phyloP scores from a whole-genome alignment of 2,329 filamentous ascomycete species.

The Paraphaeosphaeria sporulosa region DNA sequence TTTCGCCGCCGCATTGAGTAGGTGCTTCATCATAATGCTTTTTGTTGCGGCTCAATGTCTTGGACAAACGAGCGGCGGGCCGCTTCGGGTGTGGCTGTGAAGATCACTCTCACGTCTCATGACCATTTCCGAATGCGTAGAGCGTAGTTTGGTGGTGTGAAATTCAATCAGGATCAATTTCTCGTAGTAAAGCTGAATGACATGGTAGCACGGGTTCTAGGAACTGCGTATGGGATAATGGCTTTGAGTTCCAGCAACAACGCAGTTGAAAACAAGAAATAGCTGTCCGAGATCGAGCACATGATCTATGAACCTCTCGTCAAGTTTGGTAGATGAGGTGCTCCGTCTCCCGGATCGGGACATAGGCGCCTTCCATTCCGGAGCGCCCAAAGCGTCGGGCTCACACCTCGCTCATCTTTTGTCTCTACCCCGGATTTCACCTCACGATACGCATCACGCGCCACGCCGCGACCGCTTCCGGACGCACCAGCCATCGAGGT shows the following conservation, averaged over 20 bases:
- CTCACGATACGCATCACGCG: slow-evolving; percentile 12
- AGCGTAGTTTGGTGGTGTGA: not conserved
- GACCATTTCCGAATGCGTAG: not conserved
- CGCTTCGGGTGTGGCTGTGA: not conserved
- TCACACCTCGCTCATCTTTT: not conserved
- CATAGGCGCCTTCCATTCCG: slow-evolving; percentile 8
- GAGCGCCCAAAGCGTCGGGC: slow-evolving; percentile 3
- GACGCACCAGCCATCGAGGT: not conserved
- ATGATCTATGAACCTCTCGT: not conserved
- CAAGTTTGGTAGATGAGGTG: not conserved
- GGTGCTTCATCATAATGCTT: slow-evolving; percentile 10
- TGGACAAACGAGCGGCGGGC: not conserved
- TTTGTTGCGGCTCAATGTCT: not conserved
- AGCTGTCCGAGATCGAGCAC: not conserved
- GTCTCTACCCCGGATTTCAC: slow-evolving; percentile 1
- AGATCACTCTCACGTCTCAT: not conserved
- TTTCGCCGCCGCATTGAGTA: slow-evolving; percentile 4
- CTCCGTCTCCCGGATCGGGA: slow-evolving; percentile 7
- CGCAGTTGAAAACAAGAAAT: not conserved
- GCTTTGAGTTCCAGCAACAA: not conserved
- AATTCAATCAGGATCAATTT: not conserved
- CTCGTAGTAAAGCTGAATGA: not conserved
- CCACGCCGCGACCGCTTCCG: slow-evolving; percentile 2
- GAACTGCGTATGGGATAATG: not conserved
- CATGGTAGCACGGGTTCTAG: not conserved